Evolutionary conservation across 768 basidiomycete species (phyloP).

Genomic region (Hortiboletus campestris): DNA sequence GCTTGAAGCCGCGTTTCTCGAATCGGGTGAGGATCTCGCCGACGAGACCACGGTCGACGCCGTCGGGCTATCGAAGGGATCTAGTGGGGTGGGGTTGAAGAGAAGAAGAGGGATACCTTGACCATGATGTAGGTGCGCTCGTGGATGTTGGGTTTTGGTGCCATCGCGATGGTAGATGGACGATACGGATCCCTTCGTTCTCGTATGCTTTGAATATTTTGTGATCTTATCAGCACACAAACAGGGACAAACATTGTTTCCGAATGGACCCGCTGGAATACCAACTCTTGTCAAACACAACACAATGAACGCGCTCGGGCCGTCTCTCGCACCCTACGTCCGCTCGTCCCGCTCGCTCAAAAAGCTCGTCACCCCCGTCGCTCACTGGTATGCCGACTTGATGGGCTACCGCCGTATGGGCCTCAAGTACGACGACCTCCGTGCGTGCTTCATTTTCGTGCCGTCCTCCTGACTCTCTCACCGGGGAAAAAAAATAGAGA

Average conservation of each 20-base stretch:
- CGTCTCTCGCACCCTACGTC: constrained; percentile 76
- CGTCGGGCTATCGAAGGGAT: constrained; percentile 72
- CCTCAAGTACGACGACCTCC: constrained; percentile 92
- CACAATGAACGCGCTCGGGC: constrained; percentile 51
- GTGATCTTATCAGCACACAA: constrained; percentile 39
- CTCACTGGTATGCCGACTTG: constrained; percentile 77
- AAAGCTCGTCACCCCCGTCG: constrained; percentile 70
- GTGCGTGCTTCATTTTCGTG: constrained; percentile 44
- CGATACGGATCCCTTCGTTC: neutral
- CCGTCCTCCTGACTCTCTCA: neutral
- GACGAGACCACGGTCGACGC: constrained; percentile 94
- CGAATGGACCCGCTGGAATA: constrained; percentile 21
- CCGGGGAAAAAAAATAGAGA: constrained; percentile 40
- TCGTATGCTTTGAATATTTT: no score
- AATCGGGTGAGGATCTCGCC: constrained; percentile 96
- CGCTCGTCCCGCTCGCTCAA: constrained; percentile 65
- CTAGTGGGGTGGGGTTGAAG: no score
- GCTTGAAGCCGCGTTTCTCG: constrained; percentile 98
- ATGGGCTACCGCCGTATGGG: constrained; percentile 86
- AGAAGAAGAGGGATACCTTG: constrained; percentile 57
- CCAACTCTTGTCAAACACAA: no score
- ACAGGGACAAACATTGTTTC: constrained; percentile 41
- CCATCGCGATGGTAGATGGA: constrained; percentile 35
- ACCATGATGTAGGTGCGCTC: constrained; percentile 99
- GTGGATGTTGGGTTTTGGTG: constrained; percentile 39